Evolutionary conservation across 345 rosid species (phyloP).

Genomic region (Brassica rapa): DNA sequence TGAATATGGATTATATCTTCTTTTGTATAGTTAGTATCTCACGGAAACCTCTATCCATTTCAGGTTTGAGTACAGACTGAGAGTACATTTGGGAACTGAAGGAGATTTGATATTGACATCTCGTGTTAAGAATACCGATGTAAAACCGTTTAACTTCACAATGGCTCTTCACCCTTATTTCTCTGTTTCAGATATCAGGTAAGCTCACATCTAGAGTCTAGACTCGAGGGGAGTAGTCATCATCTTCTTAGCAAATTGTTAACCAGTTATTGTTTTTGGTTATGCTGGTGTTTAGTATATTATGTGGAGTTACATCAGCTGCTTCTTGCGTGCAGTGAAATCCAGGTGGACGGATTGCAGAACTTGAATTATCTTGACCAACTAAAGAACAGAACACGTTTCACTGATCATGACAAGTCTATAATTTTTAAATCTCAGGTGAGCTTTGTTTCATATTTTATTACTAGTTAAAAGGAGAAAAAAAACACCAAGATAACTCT

Average conservation of each 20-base stretch:
- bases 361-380: slow-evolving; percentile 85
- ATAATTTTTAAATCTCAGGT: slow-evolving; percentile 86
- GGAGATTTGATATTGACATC: slow-evolving; percentile 82
- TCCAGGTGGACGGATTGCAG: slow-evolving; percentile 87
- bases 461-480: background rate
- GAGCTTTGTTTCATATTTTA: slow-evolving; percentile 15
- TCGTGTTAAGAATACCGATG: slow-evolving; percentile 75
- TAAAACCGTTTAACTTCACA: slow-evolving; percentile 78
- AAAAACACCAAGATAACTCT: background rate
- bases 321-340: slow-evolving; percentile 61
- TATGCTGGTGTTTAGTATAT: background rate
- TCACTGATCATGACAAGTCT: slow-evolving; percentile 75
- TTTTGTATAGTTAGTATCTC: background rate
- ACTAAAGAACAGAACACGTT: slow-evolving; percentile 69
- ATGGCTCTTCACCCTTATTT: slow-evolving; percentile 86
- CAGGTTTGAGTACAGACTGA: slow-evolving; percentile 79
- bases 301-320: background rate
- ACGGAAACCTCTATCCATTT: background rate
- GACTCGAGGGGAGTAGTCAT: background rate
- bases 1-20: background rate
- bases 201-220: slow-evolving; percentile 4
- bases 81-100: slow-evolving; percentile 61
- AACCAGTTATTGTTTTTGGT: background rate
- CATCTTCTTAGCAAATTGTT: background rate
- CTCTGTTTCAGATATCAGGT: slow-evolving; percentile 89